phyloP scores from a whole-genome alignment of 148 eudicot genomes.

The Rhododendron vialii region DNA sequence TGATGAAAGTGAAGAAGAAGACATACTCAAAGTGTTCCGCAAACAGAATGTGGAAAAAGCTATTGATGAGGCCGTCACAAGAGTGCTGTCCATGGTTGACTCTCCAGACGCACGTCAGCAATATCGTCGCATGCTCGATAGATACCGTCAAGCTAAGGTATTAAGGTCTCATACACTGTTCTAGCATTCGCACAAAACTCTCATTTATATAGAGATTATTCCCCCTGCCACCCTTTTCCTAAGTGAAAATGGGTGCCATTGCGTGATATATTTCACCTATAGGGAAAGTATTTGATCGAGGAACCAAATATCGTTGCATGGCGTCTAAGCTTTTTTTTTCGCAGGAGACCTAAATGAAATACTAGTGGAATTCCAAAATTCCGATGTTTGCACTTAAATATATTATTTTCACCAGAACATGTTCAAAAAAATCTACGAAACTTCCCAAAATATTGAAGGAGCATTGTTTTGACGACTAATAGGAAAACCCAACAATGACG shows the following conservation, averaged over 20 bases:
- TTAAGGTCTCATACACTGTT: neutral
- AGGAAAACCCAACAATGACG: neutral
- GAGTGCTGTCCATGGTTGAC: conserved; percentile 82
- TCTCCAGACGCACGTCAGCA: conserved; percentile 78
- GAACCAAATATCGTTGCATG: neutral
- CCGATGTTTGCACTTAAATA: neutral
- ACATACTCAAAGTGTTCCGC: conserved; percentile 61
- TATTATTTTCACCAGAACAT: neutral
- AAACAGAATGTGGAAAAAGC: conserved; percentile 69
- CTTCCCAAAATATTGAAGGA: neutral
- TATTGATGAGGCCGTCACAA: conserved; percentile 77
- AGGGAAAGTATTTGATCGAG: neutral
- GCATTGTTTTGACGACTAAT: neutral
- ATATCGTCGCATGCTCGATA: conserved; percentile 72
- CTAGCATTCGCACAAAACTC: neutral
- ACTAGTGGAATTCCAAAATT: neutral
- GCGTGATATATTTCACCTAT: neutral
- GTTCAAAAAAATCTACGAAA: neutral
- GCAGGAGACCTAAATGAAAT: neutral
- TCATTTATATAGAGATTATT: neutral
- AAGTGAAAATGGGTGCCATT: neutral
- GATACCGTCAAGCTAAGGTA: conserved; percentile 83
- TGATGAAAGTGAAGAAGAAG: conserved; percentile 64
- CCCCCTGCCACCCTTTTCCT: neutral
- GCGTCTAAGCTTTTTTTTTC: neutral